Evolutionary conservation across 176 grass and related monocot genomes (phyloP).

Genomic region (Echinochloa phyllopogon): DNA sequence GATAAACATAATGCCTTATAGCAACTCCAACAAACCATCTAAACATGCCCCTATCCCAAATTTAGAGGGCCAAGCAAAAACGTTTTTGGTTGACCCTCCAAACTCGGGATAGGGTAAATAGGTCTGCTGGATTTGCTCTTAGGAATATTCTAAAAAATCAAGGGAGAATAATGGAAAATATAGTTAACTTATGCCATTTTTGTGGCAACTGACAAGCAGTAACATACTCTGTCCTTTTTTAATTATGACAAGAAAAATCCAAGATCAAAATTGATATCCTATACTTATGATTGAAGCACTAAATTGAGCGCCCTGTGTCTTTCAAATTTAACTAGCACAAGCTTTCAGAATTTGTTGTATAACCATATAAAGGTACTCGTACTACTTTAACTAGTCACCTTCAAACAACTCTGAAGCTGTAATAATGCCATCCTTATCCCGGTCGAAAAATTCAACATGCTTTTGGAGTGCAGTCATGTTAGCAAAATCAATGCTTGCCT

Average conservation of each 20-base stretch:
- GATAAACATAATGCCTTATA: not conserved
- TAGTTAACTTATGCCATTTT: not conserved
- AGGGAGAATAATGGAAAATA: not conserved
- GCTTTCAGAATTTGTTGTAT: not conserved
- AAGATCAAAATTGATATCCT: not conserved
- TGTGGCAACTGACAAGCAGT: not conserved
- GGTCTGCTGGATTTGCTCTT: not conserved
- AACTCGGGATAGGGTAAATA: too few relatives aligned
- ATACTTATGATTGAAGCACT: not conserved
- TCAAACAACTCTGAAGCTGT: constrained; percentile 61
- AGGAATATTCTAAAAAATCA: not conserved
- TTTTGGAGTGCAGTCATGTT: constrained; percentile 68
- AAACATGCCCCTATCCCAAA: too few relatives aligned
- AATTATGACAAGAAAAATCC: not conserved
- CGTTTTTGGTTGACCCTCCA: too few relatives aligned
- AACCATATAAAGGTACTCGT: not conserved
- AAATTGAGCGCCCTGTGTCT: not conserved
- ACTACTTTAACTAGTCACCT: constrained; percentile 36
- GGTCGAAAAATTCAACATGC: constrained; percentile 69
- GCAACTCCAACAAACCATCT: too few relatives aligned
- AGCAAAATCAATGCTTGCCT: constrained; percentile 1
- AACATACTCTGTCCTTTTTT: not conserved
- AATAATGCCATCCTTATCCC: constrained; percentile 68
- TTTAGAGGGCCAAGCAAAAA: too few relatives aligned
- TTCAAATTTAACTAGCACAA: not conserved